Evolutionary conservation across 169 alveolate species (phyloP).

Genomic region (Cryptosporidium parvum): DNA sequence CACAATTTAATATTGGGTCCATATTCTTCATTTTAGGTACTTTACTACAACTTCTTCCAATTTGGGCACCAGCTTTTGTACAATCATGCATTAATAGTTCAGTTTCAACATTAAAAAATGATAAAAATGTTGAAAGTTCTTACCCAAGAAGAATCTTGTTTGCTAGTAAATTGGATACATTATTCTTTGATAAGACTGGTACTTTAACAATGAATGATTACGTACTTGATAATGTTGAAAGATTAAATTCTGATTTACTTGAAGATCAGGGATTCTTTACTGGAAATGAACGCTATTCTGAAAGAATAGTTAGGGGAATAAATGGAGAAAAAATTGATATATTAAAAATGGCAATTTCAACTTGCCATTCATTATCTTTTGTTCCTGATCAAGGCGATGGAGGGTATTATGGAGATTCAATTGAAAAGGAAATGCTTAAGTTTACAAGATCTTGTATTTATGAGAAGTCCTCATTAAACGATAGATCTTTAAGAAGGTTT

Average conservation of each 20-base stretch:
- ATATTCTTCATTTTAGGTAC: constrained; percentile 58
- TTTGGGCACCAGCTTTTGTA: constrained; percentile 73
- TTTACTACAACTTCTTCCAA: constrained; percentile 54
- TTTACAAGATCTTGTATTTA: constrained; percentile 8
- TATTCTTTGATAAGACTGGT: constrained; percentile 59
- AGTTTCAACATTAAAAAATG: not conserved
- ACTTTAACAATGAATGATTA: constrained; percentile 32
- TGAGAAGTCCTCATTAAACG: not conserved
- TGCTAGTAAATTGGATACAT: constrained; percentile 32
- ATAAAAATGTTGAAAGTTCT: constrained; percentile 6
- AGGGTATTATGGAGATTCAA: constrained; percentile 33
- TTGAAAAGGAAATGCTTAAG: constrained; percentile 52
- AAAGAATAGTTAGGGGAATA: not conserved
- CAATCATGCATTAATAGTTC: constrained; percentile 27
- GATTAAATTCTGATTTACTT: constrained; percentile 24
- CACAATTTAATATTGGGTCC: constrained; percentile 28
- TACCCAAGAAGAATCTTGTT: constrained; percentile 41
- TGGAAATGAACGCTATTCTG: not conserved
- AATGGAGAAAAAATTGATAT: constrained; percentile 12
- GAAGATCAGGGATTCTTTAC: constrained; percentile 5
- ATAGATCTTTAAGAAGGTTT: constrained; percentile 15
- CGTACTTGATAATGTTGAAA: constrained; percentile 21
- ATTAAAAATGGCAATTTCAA: constrained; percentile 22
- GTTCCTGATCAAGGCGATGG: not conserved
- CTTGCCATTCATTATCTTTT: constrained; percentile 47